These are phyloP conservation scores for Artomyces pyxidatus DNA, from an alignment of 768 basidiomycete genomes.

Conservation along the genomic window DNA sequence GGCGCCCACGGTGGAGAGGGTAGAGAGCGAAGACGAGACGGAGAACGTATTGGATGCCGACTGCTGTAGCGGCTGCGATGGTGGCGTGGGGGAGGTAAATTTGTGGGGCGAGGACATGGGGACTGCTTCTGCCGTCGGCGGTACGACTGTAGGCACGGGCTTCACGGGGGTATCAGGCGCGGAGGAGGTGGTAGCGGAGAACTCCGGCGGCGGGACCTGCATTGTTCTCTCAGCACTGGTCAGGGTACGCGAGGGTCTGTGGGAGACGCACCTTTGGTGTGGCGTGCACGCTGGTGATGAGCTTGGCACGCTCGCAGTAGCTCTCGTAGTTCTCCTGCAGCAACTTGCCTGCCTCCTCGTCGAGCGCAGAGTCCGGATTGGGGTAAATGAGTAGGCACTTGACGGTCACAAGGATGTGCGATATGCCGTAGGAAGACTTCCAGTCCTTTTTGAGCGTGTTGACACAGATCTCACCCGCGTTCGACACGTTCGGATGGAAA, in stretches of 20 bases:
- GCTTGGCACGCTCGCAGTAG: slow-evolving; percentile 78
- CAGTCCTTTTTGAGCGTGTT: slow-evolving; percentile 98
- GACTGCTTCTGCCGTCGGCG: slow-evolving; percentile 25
- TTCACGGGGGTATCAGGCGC: slow-evolving; percentile 22
- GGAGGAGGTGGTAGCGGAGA: slow-evolving; percentile 28
- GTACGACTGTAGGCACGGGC: slow-evolving; percentile 20
- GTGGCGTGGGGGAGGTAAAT: slow-evolving; percentile 20
- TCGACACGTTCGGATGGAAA: slow-evolving; percentile 94
- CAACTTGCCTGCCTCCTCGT: slow-evolving; percentile 93
- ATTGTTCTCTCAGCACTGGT: not conserved
- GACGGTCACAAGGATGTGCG: slow-evolving; percentile 85
- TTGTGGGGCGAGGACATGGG: slow-evolving; percentile 19
- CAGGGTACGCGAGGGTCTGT: not conserved
- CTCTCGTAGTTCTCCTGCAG: slow-evolving; percentile 83
- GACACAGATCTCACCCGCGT: slow-evolving; percentile 88
- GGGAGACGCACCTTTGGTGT: slow-evolving; percentile 52
- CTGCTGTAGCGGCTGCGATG: slow-evolving; percentile 33
- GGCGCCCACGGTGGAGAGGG: slow-evolving; percentile 20
- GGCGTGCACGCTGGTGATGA: slow-evolving; percentile 90
- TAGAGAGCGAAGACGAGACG: slow-evolving; percentile 19
- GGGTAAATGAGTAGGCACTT: slow-evolving; percentile 96
- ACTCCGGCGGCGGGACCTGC: slow-evolving; percentile 52
- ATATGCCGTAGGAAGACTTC: slow-evolving; percentile 87
- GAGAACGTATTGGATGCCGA: slow-evolving; percentile 34
- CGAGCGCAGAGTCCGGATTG: slow-evolving; percentile 92